phyloP scores from a whole-genome alignment of 2,329 filamentous ascomycete genomes.

The Talaromyces sp. region DNA sequence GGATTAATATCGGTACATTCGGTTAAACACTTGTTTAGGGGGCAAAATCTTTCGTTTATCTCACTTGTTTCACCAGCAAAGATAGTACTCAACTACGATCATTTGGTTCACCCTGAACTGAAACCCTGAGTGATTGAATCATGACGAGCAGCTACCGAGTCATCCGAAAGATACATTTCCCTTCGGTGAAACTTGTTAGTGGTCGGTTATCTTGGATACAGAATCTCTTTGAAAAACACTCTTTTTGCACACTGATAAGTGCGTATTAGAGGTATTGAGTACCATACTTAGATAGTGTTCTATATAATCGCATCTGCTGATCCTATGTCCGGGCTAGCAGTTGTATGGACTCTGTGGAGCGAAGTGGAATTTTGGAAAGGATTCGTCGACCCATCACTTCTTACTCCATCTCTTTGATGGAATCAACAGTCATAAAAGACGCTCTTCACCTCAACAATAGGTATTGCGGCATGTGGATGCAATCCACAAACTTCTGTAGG shows the following conservation, averaged over 20 bases:
- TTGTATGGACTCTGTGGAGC: background rate
- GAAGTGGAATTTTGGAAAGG: background rate
- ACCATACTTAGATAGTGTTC: background rate
- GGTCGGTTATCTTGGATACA: background rate
- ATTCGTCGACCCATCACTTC: background rate
- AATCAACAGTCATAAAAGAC: background rate
- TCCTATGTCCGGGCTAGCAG: background rate
- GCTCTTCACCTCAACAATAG: background rate
- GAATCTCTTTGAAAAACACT: background rate
- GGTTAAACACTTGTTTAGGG: too few relatives aligned
- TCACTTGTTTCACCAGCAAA: background rate
- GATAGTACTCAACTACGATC: background rate
- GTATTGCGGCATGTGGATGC: background rate
- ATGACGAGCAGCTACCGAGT: background rate
- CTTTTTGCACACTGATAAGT: background rate
- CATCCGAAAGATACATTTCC: background rate
- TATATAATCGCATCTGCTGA: background rate
- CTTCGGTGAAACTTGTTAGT: background rate
- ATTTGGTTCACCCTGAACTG: background rate
- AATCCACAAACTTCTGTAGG: background rate
- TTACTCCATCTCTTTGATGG: background rate
- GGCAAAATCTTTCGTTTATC: background rate
- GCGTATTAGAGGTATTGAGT: background rate
- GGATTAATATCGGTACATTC: background rate
- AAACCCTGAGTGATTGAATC: background rate